phyloP scores from a whole-genome alignment of 441 rosid species.

The Kokia cookei region DNA sequence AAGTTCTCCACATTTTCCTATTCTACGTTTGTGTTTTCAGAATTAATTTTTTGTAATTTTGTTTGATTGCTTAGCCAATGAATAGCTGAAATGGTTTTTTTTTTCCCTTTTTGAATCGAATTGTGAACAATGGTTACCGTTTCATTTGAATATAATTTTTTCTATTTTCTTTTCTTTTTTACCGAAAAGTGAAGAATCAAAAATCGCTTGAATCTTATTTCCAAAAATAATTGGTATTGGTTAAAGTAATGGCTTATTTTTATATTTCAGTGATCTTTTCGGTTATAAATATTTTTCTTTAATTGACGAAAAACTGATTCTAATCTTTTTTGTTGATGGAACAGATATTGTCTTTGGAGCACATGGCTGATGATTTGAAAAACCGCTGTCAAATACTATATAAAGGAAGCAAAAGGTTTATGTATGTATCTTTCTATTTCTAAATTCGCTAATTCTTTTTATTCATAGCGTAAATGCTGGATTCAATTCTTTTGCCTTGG shows the following conservation, averaged over 20 bases:
- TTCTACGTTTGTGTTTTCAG: neutral
- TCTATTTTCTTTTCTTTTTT: neutral
- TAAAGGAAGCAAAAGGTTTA: conserved; percentile 59
- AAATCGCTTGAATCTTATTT: neutral
- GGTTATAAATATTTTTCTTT: neutral
- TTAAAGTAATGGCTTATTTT: neutral
- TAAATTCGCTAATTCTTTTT: neutral
- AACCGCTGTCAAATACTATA: conserved; percentile 71
- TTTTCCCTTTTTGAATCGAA: neutral
- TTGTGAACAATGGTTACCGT: neutral
- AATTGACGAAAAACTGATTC: neutral
- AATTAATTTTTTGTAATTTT: neutral
- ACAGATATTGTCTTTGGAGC: conserved; percentile 59
- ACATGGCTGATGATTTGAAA: conserved; percentile 61
- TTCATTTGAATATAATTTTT: neutral
- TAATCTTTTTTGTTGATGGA: neutral
- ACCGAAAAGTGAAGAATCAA: neutral
- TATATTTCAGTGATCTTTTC: neutral
- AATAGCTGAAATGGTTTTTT: neutral
- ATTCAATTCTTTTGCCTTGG: neutral
- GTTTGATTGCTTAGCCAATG: neutral
- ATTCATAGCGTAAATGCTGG: neutral
- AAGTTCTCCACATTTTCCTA: neutral
- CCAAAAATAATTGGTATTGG: neutral
- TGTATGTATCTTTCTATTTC: conserved; percentile 29